Evolutionary conservation across 495 filamentous ascomycete species (phyloP), one percentile per base, ranked within the genome.

Genomic region (Sporormia fimetaria): DNA sequence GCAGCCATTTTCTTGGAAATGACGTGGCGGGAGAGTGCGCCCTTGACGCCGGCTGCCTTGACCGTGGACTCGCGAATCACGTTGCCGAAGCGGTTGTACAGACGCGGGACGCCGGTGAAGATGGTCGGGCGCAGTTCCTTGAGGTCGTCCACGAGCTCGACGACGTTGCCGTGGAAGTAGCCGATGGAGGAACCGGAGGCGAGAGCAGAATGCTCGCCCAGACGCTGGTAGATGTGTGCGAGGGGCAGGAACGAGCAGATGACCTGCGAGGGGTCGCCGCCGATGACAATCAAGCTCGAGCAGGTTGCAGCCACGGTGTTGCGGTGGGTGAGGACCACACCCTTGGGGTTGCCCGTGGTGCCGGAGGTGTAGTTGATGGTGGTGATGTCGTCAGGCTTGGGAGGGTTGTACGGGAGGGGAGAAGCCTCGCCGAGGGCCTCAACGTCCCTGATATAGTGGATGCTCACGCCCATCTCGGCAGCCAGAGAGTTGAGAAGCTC

Each of bases 331-430:
- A 96, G 63, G 23, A 88, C 67, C 4, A 96, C 90, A 41, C 90
- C 90, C 65, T 98, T 98, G 4, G 90, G 90, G 47, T 82, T 73
- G 5, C 90, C 92, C 0, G 90, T 98, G 7, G 90, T 98, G 12
- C 90, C 90, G 9, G 84, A 93, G 7, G 90, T 98, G 65, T 98
- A 98, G 66, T 96, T 98, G 64, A 98, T 87, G 22, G 90, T 96
- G 40, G 93, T 69, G 53, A 81, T 70, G 55, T 95, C 87, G 2
- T 80, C 71, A 0, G 81, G 74, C 21, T 62, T 63, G 6, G 90
- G 88, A 21, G 80, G 73, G 35, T 76, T 77, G 57, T 72, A 66
- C 29, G 78, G 71, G 22, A 74, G 70, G 21, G 78, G 78, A 4
- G 75, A 73, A 15, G 72, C 61, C 26, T 67, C 74, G 12, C 92